Percentiles rank a stretch among this genome's conserved stretches.
Conservation (phyloP, 345 rosid genomes). For the Rhodamnia argentea region DNA sequence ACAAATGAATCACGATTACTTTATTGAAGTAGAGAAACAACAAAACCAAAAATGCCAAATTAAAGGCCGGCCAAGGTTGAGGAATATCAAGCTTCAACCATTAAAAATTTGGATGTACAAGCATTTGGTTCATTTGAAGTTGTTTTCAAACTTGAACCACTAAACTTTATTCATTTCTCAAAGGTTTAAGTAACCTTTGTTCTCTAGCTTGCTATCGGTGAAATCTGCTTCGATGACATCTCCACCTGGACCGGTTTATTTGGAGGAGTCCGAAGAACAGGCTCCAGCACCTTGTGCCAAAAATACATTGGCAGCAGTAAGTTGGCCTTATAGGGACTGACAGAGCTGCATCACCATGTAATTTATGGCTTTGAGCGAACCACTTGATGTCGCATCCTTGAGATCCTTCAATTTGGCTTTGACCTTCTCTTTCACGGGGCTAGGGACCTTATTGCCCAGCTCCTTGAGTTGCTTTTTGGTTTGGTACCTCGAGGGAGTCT, state of each 20-base stretch:
- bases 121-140: no score
- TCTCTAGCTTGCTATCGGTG: constrained; percentile 59
- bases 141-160: no score
- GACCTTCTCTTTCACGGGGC: constrained; percentile 75
- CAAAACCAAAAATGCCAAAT: no score
- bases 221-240: constrained; percentile 93
- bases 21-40: no score
- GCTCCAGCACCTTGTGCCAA: constrained; percentile 17
- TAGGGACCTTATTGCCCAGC: constrained; percentile 87
- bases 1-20: no score
- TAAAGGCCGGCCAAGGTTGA: no score
- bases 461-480: constrained; percentile 95
- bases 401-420: constrained; percentile 78
- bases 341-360: constrained; percentile 92
- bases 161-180: no score
- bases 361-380: constrained; percentile 65
- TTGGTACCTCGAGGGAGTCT: constrained; percentile 78
- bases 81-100: no score
- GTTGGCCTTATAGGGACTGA: constrained; percentile 80
- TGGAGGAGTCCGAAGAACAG: constrained; percentile 38
- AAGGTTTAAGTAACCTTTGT: no score
- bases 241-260: constrained; percentile 54
- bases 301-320: constrained; percentile 51
- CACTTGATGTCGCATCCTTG: constrained; percentile 54
- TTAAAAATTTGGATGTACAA: no score